phyloP scores from a whole-genome alignment of 257 asterid genomes.

The Solanum neorickii region DNA sequence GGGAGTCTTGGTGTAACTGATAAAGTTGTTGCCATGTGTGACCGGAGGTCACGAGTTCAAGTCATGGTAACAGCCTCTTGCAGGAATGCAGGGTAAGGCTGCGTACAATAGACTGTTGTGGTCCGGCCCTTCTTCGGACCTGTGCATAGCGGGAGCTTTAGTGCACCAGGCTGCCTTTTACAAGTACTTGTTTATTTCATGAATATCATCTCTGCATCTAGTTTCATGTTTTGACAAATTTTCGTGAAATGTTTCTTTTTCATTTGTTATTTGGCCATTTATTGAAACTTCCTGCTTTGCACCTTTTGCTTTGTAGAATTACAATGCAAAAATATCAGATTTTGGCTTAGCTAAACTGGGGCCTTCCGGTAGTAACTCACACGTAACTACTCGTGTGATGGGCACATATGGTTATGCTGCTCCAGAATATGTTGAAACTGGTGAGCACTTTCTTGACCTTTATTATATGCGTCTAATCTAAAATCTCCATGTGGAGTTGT shows the following conservation, averaged over 20 bases:
- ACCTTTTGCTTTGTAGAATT: constrained; percentile 20
- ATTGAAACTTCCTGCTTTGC: neutral
- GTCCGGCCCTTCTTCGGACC: neutral
- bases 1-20: neutral
- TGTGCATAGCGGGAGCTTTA: neutral
- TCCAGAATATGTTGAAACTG: constrained; percentile 46
- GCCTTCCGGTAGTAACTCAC: constrained; percentile 32
- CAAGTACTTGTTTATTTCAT: neutral
- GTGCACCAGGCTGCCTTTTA: neutral
- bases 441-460: neutral
- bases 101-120: neutral
- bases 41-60: neutral
- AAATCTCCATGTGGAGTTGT: neutral
- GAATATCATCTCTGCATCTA: neutral
- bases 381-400: constrained; percentile 42
- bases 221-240: neutral
- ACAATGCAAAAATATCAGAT: constrained; percentile 40
- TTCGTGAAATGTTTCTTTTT: neutral
- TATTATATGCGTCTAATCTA: neutral
- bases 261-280: neutral
- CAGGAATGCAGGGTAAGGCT: neutral
- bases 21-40: neutral
- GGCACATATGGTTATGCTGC: constrained; percentile 47
- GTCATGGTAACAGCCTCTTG: neutral
- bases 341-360: constrained; percentile 42